Conservation (phyloP, 2,329 filamentous ascomycete species). For the Diplodia intermedia region DNA sequence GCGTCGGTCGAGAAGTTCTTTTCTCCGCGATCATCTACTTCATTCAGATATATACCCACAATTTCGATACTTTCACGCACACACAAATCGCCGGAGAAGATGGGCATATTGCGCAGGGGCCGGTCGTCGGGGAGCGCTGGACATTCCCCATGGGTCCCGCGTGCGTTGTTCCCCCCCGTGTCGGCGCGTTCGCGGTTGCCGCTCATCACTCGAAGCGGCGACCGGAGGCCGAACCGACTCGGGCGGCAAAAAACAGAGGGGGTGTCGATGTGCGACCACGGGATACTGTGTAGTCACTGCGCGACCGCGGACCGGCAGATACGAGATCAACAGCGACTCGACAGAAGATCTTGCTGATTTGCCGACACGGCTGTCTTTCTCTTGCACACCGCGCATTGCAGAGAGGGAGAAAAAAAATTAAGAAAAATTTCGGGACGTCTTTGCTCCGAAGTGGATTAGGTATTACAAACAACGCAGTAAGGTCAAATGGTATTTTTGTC, state of each 20-base stretch:
- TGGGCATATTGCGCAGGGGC: background rate
- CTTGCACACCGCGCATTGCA: background rate
- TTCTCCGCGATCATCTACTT: constrained; percentile 5
- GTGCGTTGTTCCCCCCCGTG: background rate
- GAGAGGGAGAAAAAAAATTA: background rate
- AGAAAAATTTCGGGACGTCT: background rate
- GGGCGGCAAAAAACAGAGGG: no score
- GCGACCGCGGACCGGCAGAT: no score
- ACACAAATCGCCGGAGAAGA: background rate
- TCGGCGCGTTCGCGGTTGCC: no score
- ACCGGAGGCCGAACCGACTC: no score
- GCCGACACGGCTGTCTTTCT: background rate
- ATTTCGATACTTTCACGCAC: constrained; percentile 13
- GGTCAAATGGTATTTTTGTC: background rate
- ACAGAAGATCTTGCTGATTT: background rate
- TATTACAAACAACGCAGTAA: background rate
- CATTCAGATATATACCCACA: constrained; percentile 23
- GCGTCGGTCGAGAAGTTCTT: constrained; percentile 8
- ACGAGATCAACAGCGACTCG: background rate
- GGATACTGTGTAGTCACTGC: no score
- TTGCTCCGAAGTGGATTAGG: background rate
- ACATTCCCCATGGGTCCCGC: background rate
- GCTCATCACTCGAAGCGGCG: no score
- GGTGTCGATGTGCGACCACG: no score
- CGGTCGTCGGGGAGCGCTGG: background rate